Evolutionary conservation across 768 basidiomycete genomes (phyloP), one percentile per base, ranked within the genome.

Genomic region (Cystobasidium ongulense): DNA sequence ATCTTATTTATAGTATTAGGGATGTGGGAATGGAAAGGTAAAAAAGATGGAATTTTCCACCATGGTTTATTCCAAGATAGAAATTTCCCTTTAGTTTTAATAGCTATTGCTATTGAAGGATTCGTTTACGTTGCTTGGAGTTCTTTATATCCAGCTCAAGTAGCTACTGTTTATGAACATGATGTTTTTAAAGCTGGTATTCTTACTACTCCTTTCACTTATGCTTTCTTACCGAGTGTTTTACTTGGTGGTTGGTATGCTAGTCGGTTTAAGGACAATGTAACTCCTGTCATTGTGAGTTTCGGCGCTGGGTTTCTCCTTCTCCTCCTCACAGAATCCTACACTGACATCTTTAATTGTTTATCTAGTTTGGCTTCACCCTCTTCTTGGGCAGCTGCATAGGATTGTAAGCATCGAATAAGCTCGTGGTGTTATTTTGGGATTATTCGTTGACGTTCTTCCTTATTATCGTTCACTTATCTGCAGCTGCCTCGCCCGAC

Each of bases 11-110:
- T 77, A 0, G 52, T 89, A 1, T 91, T 90, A 79, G 85, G 88
- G 59, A 66, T 86, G 41, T 89, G 88, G 85, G 90, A 91, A 80
- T 88, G 87, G 85, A 88, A 86, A 79, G 83, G 65, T 35, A 39
- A 50, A 33, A 50, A 36, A 33, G 65, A 67, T 52, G 65, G 65
- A 2, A 46, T 67, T 31, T 50, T 67, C 31, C 65, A 67, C 31
- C 65, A 67, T 50, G 65, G 46, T 53, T 41, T 67, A 29, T 67
- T 46, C n/a, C n/a, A 67, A 36, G 43, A 67, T 36, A 39, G 65
- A 46, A 67, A 67, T 52, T 67, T 67, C 29, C 23, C 43, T 29
- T 23, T 46, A 5, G 31, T 50, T 13, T 17, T 67, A 3, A 27
- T 64, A 2, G 63, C 27, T 64, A 39, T 64, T 36, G 25, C 38